Base-by-base conservation (phyloP, 768 basidiomycete genomes). In the Termitomyces sp. region DNA sequence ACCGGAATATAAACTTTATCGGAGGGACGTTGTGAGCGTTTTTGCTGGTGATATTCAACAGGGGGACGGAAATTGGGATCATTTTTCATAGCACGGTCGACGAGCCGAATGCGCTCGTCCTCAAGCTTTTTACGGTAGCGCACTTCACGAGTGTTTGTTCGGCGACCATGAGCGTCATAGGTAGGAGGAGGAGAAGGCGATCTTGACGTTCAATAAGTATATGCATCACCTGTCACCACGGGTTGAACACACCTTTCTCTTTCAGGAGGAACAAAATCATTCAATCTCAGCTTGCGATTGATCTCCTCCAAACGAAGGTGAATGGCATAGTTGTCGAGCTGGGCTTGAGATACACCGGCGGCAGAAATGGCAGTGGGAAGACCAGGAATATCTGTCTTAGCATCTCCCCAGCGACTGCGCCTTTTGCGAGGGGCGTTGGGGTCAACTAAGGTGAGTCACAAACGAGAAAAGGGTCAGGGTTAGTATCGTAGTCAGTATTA, bases 1-100 rank as follows among this genome's bases (percentile, higher is more conserved):
- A 98, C 95, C 40, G 97, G 97, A 59, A 99, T 98, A 71, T 98
- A 99, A 59, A 99, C 97, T 75, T 98, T 98, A 59, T 99, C 97
- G 34, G 91, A 90, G 14, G 96, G 95, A 46, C 94, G 85, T 58
- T 92, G 90, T 41, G 91, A 92, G 32, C 94, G 89, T 73, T 97
- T 96, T 69, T 94, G 89, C 70, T 94, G 90, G 61, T 93, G 90
- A 68, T 98, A 96, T 72, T 99, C 97, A 55, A 93, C 89, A 10
- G 97, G 97, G 53, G 97, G 95, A 41, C 91, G 92, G 80, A 96
- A 99, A 69, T 95, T 95, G 17, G 97, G 97, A 67, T 99, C 97
- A 59, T 92, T 91, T 74, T 96, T 96, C 85, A 98, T 90, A 34
- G 95, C 95, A 32, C 89, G 87, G 67, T 98, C 97, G 60, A 98